phyloP scores from a whole-genome alignment of 2,329 filamentous ascomycete species.

The Aspergillus fischeri region DNA sequence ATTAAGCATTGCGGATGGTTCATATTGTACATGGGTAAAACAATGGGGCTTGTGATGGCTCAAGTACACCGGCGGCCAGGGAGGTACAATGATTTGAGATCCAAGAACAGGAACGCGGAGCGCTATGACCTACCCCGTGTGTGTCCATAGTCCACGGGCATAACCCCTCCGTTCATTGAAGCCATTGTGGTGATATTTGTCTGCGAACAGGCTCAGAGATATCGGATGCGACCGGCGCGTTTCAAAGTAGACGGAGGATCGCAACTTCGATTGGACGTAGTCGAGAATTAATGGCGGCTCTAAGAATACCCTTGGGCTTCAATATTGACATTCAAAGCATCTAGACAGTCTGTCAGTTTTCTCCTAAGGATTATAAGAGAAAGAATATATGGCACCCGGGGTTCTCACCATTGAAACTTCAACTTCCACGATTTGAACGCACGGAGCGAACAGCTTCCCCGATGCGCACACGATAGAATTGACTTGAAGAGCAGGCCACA shows the following conservation, averaged over 20 bases:
- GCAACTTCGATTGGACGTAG: neutral
- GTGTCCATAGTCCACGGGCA: conserved; percentile 22
- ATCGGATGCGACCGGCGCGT: conserved; percentile 17
- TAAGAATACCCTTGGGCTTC: neutral
- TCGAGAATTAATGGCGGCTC: conserved; percentile 1
- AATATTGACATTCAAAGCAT: conserved; percentile 4
- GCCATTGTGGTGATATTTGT: conserved; percentile 18
- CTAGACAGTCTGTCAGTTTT: conserved; percentile 17
- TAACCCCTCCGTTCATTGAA: conserved; percentile 22
- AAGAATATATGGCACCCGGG: conserved; percentile 13
- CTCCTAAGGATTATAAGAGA: conserved; percentile 11
- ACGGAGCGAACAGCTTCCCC: conserved; percentile 10
- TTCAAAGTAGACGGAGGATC: conserved; percentile 1
- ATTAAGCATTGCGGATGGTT: neutral
- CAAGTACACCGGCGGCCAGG: neutral
- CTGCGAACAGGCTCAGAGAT: neutral
- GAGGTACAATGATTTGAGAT: neutral
- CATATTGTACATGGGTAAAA: neutral
- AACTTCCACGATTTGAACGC: conserved; percentile 9
- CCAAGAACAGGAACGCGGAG: conserved; percentile 11
- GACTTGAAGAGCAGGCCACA: conserved; percentile 7
- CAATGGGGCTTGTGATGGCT: neutral
- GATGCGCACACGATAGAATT: conserved; percentile 5
- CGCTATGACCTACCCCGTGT: neutral
- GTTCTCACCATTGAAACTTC: conserved; percentile 10